Conservation (phyloP, 495 filamentous ascomycete species). For the Pyronema omphalodes region DNA sequence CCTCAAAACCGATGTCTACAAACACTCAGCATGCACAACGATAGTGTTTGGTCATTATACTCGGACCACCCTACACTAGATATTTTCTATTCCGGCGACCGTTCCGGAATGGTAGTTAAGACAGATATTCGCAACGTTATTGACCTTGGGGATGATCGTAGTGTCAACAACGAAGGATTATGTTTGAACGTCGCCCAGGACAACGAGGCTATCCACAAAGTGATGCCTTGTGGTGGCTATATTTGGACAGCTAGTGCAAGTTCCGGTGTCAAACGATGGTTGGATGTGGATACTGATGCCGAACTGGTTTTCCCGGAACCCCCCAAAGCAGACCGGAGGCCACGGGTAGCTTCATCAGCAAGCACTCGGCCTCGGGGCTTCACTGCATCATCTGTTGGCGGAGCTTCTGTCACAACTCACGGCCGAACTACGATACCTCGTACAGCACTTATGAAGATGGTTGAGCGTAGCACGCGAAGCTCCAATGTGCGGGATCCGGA, state of each 20-base stretch:
- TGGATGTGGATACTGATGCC: slow-evolving; percentile 58
- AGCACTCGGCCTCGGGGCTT: slow-evolving; percentile 21
- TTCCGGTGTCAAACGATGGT: slow-evolving; percentile 91
- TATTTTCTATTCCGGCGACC: slow-evolving; percentile 85
- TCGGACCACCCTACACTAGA: slow-evolving; percentile 71
- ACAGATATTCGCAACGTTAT: slow-evolving; percentile 59
- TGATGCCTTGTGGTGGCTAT: slow-evolving; percentile 59
- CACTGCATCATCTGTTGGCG: slow-evolving; percentile 25
- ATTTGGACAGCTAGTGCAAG: slow-evolving; percentile 90
- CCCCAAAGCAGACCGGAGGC: slow-evolving; percentile 15
- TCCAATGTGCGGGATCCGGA: slow-evolving; percentile 33
- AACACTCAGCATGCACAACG: slow-evolving; percentile 95
- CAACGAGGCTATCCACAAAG: slow-evolving; percentile 62
- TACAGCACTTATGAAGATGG: slow-evolving; percentile 57
- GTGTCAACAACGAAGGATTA: slow-evolving; percentile 40
- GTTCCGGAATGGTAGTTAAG: slow-evolving; percentile 81
- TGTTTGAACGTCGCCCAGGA: slow-evolving; percentile 81
- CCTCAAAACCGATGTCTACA: slow-evolving; percentile 90
- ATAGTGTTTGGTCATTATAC: slow-evolving; percentile 91
- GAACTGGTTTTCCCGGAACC: slow-evolving; percentile 23
- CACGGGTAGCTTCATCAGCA: slow-evolving; percentile 17
- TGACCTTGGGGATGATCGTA: slow-evolving; percentile 45
- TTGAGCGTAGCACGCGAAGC: slow-evolving; percentile 64
- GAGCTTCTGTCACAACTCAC: slow-evolving; percentile 10
- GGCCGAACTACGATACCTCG: slow-evolving; percentile 48